Conservation (phyloP, 305 asterid species). For the Fraxinus sp. region DNA sequence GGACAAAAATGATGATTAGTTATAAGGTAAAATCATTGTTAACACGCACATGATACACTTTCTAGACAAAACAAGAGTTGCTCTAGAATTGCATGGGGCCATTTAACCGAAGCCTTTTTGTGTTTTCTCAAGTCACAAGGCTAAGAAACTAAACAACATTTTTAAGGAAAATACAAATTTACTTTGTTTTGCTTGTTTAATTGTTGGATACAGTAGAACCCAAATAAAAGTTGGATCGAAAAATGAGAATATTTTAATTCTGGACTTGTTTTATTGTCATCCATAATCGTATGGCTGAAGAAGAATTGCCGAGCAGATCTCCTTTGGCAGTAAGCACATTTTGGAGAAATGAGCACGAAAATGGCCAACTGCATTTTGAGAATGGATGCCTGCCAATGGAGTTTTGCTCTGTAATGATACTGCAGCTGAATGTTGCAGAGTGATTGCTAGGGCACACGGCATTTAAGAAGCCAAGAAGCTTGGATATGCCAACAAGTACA, state of each 20-base stretch:
- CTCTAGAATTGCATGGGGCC: not conserved
- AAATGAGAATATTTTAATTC: not conserved
- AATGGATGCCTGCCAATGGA: constrained; percentile 43
- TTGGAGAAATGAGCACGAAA: not conserved
- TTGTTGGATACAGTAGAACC: not conserved
- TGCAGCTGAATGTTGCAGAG: not conserved
- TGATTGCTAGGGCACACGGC: not conserved
- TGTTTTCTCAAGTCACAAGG: not conserved
- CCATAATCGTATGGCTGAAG: not conserved
- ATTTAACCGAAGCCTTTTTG: not conserved
- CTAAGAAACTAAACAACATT: not conserved
- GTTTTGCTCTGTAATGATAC: constrained; percentile 50
- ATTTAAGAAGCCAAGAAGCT: not conserved
- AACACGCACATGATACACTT: not conserved
- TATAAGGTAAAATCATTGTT: not conserved
- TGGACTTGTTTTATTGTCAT: not conserved
- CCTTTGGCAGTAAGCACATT: constrained; percentile 52
- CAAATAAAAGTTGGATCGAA: not conserved
- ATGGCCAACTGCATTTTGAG: not conserved
- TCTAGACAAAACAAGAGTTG: not conserved
- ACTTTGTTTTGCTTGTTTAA: not conserved
- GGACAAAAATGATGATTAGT: not conserved
- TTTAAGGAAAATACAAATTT: not conserved
- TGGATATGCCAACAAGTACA: not conserved
- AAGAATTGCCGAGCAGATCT: constrained; percentile 62